Conservation (phyloP, 208 protist species). For the Crithidia fasciculata region DNA sequence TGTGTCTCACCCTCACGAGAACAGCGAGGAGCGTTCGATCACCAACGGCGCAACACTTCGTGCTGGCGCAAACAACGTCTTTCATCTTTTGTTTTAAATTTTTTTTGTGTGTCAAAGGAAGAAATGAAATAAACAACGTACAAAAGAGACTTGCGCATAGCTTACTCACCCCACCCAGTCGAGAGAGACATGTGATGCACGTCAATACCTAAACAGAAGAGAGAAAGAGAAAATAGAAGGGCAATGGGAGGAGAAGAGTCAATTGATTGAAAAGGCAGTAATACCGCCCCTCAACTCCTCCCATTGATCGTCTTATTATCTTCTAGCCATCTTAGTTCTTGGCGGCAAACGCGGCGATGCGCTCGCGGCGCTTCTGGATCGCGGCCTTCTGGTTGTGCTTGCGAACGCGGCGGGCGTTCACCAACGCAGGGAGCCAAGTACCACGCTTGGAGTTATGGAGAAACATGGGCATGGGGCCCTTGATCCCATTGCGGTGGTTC, state of each 20-base stretch:
- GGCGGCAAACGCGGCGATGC: conserved; percentile 61
- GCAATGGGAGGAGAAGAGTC: neutral
- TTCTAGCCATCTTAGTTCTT: conserved; percentile 33
- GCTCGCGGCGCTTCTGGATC: conserved; percentile 76
- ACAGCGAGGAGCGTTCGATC: too few relatives aligned
- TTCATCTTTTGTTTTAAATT: conserved; percentile 7
- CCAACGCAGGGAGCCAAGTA: conserved; percentile 76
- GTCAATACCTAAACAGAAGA: neutral
- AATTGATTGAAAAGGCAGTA: neutral
- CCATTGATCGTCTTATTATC: conserved; percentile 5
- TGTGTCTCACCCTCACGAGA: too few relatives aligned
- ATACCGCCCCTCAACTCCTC: neutral
- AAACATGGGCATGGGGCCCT: conserved; percentile 71
- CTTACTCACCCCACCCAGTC: conserved; percentile 5
- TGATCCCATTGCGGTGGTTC: conserved; percentile 93
- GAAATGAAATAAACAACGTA: conserved; percentile 1
- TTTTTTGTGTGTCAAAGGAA: conserved; percentile 1
- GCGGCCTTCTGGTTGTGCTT: conserved; percentile 91
- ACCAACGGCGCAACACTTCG: neutral
- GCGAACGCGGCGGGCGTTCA: conserved; percentile 85
- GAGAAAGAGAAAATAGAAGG: neutral
- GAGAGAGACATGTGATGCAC: too few relatives aligned
- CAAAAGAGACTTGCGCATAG: neutral
- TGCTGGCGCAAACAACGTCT: neutral
- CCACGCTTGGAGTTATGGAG: conserved; percentile 86